phyloP scores from a whole-genome alignment of 176 grass and related monocot species.

The Oryza punctata region DNA sequence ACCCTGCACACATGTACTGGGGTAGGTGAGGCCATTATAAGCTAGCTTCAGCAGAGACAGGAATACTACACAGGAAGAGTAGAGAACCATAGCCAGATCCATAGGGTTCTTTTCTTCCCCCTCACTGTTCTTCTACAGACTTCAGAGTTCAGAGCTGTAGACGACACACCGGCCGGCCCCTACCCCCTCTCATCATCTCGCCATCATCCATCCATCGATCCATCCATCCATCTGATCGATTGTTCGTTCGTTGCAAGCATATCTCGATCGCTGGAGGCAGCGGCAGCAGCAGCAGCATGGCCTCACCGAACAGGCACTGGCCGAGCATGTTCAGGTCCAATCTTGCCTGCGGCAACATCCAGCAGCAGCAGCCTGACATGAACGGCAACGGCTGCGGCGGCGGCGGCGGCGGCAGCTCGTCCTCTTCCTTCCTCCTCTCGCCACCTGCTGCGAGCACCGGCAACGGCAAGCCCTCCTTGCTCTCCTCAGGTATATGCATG shows the following conservation, averaged over 20 bases:
- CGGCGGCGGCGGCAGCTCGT: not conserved
- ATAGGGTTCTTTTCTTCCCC: conserved; percentile 42
- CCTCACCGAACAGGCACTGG: conserved; percentile 96
- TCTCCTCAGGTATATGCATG: conserved; percentile 64
- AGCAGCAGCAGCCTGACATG: conserved; percentile 66
- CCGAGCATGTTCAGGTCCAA: conserved; percentile 99
- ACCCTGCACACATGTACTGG: conserved; percentile 7
- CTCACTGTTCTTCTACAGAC: conserved; percentile 34
- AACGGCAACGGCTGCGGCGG: conserved; percentile 30
- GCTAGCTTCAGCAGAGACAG: not conserved
- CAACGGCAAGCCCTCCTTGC: conserved; percentile 57
- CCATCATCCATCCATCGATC: conserved; percentile 7
- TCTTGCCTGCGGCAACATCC: conserved; percentile 52
- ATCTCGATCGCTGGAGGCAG: no score
- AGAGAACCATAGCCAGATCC: conserved; percentile 27
- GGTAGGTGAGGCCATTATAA: conserved; percentile 58
- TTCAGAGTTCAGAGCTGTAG: conserved; percentile 9
- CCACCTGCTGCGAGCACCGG: not conserved
- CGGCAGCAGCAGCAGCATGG: conserved; percentile 44
- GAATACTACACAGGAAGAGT: not conserved
- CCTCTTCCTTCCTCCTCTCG: conserved; percentile 6
- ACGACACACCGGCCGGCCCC: not conserved
- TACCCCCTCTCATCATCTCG: not conserved
- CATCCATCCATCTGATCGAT: not conserved
- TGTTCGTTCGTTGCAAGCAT: not conserved